Conservation (phyloP, 768 basidiomycete genomes). For the Megacollybia marginata region DNA sequence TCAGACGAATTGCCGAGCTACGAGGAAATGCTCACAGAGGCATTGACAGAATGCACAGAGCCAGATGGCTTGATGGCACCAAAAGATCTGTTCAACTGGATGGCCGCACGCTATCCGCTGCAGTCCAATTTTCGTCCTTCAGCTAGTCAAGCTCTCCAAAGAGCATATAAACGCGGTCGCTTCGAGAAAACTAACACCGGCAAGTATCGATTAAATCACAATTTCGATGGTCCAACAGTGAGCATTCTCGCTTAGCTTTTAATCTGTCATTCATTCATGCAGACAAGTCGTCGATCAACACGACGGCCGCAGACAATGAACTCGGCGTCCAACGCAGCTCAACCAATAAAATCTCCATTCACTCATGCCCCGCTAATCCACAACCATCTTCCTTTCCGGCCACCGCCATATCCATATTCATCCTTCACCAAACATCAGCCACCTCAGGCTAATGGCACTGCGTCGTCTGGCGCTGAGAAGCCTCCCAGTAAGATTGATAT, state of each 20-base stretch:
- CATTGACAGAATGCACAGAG: conserved; percentile 57
- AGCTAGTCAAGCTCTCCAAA: conserved; percentile 84
- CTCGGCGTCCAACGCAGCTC: conserved; percentile 15
- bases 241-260: conserved; percentile 19
- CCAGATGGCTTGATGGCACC: conserved; percentile 68
- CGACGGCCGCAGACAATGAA: conserved; percentile 65
- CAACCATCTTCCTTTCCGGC: conserved; percentile 12
- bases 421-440: not conserved
- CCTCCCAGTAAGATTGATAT: conserved; percentile 8
- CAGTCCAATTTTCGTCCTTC: conserved; percentile 88
- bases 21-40: conserved; percentile 88
- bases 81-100: conserved; percentile 80
- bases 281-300: conserved; percentile 75
- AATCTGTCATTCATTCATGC: not conserved
- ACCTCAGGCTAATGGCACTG: not conserved
- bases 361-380: conserved; percentile 42
- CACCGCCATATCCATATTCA: not conserved
- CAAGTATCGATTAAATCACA: conserved; percentile 67
- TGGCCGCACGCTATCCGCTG: conserved; percentile 74
- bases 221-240: conserved; percentile 80
- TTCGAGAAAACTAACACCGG: conserved; percentile 69
- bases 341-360: conserved; percentile 43
- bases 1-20: conserved; percentile 71
- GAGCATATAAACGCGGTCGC: conserved; percentile 75
- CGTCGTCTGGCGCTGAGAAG: not conserved